Evolutionary conservation across 176 grass and related monocot species (phyloP).

Genomic region (Leersia perrieri): DNA sequence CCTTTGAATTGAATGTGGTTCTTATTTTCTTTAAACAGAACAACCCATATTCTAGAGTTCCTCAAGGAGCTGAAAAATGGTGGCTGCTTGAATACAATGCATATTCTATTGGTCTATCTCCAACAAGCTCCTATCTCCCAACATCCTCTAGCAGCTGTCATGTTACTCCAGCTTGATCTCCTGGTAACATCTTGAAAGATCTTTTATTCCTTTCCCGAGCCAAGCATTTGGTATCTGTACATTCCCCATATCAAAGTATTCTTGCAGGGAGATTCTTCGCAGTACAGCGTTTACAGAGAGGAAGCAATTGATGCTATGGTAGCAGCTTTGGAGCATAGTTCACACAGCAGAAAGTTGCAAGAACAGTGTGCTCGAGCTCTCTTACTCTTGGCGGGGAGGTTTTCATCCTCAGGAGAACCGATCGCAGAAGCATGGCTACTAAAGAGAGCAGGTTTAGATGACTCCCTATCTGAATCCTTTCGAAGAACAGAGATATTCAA

Average conservation of each 20-base stretch:
- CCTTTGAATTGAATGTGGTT: conserved; percentile 13
- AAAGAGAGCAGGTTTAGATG: conserved; percentile 78
- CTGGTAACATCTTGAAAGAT: conserved; percentile 59
- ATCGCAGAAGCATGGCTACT: conserved; percentile 79
- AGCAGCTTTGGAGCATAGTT: conserved; percentile 62
- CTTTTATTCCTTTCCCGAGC: conserved; percentile 14
- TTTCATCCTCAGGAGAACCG: conserved; percentile 71
- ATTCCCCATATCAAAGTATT: conserved; percentile 33
- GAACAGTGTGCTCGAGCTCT: conserved; percentile 79
- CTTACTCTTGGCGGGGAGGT: conserved; percentile 72
- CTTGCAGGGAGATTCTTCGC: conserved; percentile 90
- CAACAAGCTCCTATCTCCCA: conserved; percentile 79
- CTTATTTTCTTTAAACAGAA: conserved; percentile 57
- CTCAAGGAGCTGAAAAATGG: conserved; percentile 72
- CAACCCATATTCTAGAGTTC: conserved; percentile 63
- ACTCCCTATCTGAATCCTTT: conserved; percentile 70
- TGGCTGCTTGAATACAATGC: conserved; percentile 85
- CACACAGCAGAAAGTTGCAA: conserved; percentile 65
- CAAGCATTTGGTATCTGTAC: conserved; percentile 6
- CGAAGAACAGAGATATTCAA: conserved; percentile 69
- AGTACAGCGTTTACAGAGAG: conserved; percentile 84
- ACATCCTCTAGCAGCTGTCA: conserved; percentile 71
- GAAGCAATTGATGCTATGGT: conserved; percentile 76
- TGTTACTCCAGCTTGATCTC: conserved; percentile 87
- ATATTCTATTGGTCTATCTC: conserved; percentile 89